A percentile compares a stretch with the other conserved stretches of the same genome.
Evolutionary conservation across 805 yeast species (phyloP).

Genomic region (Ogataea neopini): DNA sequence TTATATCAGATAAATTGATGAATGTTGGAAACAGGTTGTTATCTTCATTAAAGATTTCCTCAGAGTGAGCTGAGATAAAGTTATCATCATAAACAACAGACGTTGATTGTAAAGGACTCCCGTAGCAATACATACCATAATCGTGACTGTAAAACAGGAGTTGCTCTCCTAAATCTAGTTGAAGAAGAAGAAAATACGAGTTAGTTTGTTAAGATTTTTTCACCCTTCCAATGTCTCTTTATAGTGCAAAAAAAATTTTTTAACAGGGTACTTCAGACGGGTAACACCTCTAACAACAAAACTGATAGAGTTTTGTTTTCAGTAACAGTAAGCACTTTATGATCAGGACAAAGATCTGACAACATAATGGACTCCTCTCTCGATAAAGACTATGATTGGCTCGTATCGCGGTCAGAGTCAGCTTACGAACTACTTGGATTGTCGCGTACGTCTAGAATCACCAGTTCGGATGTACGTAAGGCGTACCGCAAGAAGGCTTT

Average conservation of each 20-base stretch:
- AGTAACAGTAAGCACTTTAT: too few relatives aligned
- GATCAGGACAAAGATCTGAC: too few relatives aligned
- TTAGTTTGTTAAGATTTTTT: too few relatives aligned
- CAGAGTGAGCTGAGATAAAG: slow-evolving; percentile 59
- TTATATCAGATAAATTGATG: slow-evolving; percentile 39
- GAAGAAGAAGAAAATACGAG: slow-evolving; percentile 1
- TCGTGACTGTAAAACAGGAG: too few relatives aligned
- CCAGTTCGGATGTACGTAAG: slow-evolving; percentile 22
- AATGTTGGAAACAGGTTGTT: slow-evolving; percentile 48
- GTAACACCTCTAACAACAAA: slow-evolving; percentile 1
- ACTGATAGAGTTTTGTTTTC: not conserved
- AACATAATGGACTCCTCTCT: slow-evolving; percentile 10
- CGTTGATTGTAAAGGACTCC: too few relatives aligned
- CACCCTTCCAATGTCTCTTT: not conserved
- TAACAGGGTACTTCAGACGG: not conserved
- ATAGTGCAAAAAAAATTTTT: slow-evolving; percentile 2
- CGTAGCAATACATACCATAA: slow-evolving; percentile 1
- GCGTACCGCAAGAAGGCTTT: slow-evolving; percentile 36
- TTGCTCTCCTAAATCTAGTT: too few relatives aligned
- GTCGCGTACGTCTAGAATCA: not conserved
- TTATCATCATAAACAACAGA: slow-evolving; percentile 44
- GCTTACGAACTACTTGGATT: slow-evolving; percentile 22
- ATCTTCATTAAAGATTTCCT: slow-evolving; percentile 49
- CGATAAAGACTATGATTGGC: slow-evolving; percentile 23
- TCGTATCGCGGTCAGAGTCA: slow-evolving; percentile 15